Conservation (phyloP, 441 rosid species). For the Eutrema salsugineum region DNA sequence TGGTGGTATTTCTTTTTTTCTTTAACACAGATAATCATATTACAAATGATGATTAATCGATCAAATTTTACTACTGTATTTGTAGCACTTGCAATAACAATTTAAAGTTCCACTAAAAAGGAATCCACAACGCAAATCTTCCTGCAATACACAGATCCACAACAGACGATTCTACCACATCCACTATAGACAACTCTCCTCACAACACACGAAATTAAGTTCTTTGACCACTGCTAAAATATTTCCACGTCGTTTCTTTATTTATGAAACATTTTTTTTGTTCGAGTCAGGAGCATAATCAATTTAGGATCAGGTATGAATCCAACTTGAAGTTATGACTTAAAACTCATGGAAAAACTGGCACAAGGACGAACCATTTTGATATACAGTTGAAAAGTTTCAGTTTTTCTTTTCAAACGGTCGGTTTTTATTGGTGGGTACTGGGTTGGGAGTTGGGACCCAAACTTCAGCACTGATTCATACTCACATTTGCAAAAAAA, state of each 20-base stretch:
- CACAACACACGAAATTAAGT: too few species aligned
- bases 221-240: too few species aligned
- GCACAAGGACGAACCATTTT: background rate
- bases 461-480: background rate
- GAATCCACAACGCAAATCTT: too few species aligned
- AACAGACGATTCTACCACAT: too few species aligned
- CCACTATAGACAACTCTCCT: too few species aligned
- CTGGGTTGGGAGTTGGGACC: background rate
- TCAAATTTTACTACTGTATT: too few species aligned
- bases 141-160: too few species aligned
- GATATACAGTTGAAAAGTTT: background rate
- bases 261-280: background rate
- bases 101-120: too few species aligned
- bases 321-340: background rate
- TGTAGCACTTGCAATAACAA: too few species aligned
- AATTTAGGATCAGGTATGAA: background rate
- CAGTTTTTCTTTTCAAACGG: background rate
- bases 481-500: background rate
- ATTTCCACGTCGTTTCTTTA: background rate
- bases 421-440: background rate
- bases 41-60: too few species aligned
- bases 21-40: too few species aligned
- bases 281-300: background rate
- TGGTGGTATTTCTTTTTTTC: too few species aligned
- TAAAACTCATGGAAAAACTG: background rate